phyloP scores from a whole-genome alignment of 257 asterid genomes.

The Nicotiana paniculata region DNA sequence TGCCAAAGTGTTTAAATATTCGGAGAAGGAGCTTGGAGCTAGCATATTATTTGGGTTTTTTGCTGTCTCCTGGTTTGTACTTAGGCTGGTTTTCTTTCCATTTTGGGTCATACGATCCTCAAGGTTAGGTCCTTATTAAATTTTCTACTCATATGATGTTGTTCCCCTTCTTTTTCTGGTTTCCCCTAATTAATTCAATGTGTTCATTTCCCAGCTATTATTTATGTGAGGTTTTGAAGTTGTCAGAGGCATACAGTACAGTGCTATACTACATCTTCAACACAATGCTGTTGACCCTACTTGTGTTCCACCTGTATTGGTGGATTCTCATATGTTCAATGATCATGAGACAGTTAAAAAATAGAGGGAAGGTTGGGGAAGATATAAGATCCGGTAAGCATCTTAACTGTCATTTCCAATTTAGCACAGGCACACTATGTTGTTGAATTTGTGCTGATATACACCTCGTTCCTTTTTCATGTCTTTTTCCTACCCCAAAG shows the following conservation, averaged over 20 bases:
- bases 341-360: constrained; percentile 75
- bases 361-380: constrained; percentile 91
- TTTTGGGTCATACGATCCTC: constrained; percentile 45
- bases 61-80: constrained; percentile 73
- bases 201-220: constrained; percentile 49
- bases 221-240: constrained; percentile 35
- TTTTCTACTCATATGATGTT: not conserved
- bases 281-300: constrained; percentile 66
- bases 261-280: constrained; percentile 69
- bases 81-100: constrained; percentile 83
- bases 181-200: not conserved
- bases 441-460: constrained; percentile 3
- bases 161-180: constrained; percentile 43
- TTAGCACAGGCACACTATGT: not conserved
- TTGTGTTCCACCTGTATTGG: constrained; percentile 92
- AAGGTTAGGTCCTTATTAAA: not conserved
- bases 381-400: constrained; percentile 87
- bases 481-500: not conserved
- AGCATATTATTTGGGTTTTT: constrained; percentile 68
- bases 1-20: constrained; percentile 90
- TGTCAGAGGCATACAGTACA: constrained; percentile 29
- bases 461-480: not conserved
- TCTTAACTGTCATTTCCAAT: not conserved
- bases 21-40: constrained; percentile 79
- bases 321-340: constrained; percentile 83